Percentiles rank a stretch among this genome's conserved stretches.
Evolutionary conservation across 129 eudicot species (phyloP).

Genomic region (Lactuca sativa): DNA sequence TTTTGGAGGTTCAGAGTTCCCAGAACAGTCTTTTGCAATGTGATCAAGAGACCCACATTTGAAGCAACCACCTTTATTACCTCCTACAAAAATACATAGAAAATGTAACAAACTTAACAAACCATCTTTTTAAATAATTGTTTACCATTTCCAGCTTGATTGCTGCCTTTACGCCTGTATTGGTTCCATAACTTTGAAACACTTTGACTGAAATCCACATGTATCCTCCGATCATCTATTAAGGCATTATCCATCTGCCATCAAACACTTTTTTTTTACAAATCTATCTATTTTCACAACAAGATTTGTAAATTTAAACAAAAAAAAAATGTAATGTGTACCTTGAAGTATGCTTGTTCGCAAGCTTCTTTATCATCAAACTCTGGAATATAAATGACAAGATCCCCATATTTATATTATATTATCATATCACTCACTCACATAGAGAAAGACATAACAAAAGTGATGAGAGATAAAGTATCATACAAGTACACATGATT

Average conservation of each 20-base stretch:
- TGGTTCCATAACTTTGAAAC: constrained; percentile 95
- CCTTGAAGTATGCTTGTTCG: constrained; percentile 94
- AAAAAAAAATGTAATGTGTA: constrained; percentile 25
- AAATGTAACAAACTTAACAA: background rate
- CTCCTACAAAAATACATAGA: constrained; percentile 6
- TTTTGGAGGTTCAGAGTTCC: constrained; percentile 52
- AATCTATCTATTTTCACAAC: background rate
- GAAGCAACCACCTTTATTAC: constrained; percentile 84
- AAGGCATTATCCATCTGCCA: constrained; percentile 91
- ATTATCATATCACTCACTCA: background rate
- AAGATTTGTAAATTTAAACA: background rate
- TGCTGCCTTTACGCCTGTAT: constrained; percentile 72
- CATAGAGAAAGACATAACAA: background rate
- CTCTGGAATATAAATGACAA: constrained; percentile 46
- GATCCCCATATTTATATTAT: constrained; percentile 12
- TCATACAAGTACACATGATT: constrained; percentile 1
- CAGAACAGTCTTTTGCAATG: constrained; percentile 80
- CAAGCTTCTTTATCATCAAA: constrained; percentile 82
- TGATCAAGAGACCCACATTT: constrained; percentile 94
- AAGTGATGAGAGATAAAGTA: background rate
- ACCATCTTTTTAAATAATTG: background rate
- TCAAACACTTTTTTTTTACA: background rate
- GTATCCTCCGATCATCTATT: constrained; percentile 93
- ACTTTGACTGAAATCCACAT: constrained; percentile 98
- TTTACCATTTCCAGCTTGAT: constrained; percentile 47